Evolutionary conservation across 768 basidiomycete genomes (phyloP), one percentile per base, ranked within the genome.

Genomic region (Daedalea quercina): DNA sequence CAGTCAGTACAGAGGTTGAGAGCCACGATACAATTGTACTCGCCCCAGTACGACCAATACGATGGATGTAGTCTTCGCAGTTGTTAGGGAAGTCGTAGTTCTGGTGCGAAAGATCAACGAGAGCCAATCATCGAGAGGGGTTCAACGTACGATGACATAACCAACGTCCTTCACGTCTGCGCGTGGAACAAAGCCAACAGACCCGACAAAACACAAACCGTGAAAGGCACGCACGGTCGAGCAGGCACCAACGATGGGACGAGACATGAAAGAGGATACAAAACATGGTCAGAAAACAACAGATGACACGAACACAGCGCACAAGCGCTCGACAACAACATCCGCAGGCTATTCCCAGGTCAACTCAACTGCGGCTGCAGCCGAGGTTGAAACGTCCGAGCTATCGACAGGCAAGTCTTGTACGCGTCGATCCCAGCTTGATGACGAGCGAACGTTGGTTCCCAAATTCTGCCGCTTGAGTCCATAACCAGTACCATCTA

Each of bases 81-180:
- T 95, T 94, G 73, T 96, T 96, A 1, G 94, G 94, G 76, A 98
- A 96, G 68, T 97, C 94, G 68, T 90, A 94, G 72, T 94, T 94
- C 93, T 94, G 59, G 2, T 48, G 42, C n/a, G 33, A 51, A 33
- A 2, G 37, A 40, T 55, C 37, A 57, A 44, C 0, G 12, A 47
- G 41, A 47, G 47, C 17, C 31, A 11, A 31, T 9, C 20, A 2
- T 26, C 34, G 45, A 20, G 55, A 31, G 46, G 6, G 43, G 50
- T 52, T 50, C 48, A 13, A 80, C 90, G 68, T 62, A 93, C 91
- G 62, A 98, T 92, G 58, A 97, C 94, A 72, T 94, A 97, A 62
- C 90, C 87, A 61, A 98, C 94, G 74, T 98, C 94, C 87, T 98
- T 97, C 73, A 98, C 94, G 77, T 96, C 95, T 96, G 73, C 52